Percentiles rank a stretch among this genome's conserved stretches.
Evolutionary conservation across 495 filamentous ascomycete genomes (phyloP).

Genomic region (Entonaema liquescens): DNA sequence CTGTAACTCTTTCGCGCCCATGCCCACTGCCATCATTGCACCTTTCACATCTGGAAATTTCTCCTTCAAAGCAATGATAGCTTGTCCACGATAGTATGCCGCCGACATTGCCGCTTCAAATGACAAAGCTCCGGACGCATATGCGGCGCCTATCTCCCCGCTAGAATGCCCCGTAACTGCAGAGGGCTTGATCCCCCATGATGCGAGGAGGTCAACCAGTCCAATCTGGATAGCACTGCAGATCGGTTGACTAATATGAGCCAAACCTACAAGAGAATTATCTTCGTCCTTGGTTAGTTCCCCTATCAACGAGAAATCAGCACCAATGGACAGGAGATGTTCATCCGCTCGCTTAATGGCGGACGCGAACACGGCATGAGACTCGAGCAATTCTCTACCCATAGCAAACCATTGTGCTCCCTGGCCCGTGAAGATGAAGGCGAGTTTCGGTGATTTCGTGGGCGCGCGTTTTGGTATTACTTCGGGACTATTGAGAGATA

Average conservation of each 20-base stretch:
- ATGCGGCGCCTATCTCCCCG: constrained; percentile 67
- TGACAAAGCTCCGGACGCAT: constrained; percentile 54
- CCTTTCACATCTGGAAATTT: constrained; percentile 48
- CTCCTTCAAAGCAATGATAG: constrained; percentile 46
- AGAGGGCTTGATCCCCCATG: constrained; percentile 61
- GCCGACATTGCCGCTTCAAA: constrained; percentile 63
- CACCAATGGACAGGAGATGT: constrained; percentile 44
- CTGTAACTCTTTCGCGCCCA: constrained; percentile 52
- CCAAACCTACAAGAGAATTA: constrained; percentile 52
- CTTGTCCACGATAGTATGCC: constrained; percentile 56
- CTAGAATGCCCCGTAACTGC: constrained; percentile 69
- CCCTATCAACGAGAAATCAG: constrained; percentile 49
- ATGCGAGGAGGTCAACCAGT: constrained; percentile 61
- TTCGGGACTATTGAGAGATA: constrained; percentile 47
- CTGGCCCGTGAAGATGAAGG: constrained; percentile 56
- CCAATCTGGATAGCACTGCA: constrained; percentile 62
- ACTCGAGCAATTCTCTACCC: constrained; percentile 59
- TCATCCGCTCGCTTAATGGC: constrained; percentile 47
- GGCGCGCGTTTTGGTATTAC: constrained; percentile 42
- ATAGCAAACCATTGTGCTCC: constrained; percentile 64
- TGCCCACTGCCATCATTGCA: constrained; percentile 62
- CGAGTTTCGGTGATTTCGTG: constrained; percentile 47
- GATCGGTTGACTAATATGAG: constrained; percentile 57
- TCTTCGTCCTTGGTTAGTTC: constrained; percentile 50
- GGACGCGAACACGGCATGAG: constrained; percentile 50